phyloP scores from a whole-genome alignment of 2,329 filamentous ascomycete species.

The Cordyceps cateniannulata region DNA sequence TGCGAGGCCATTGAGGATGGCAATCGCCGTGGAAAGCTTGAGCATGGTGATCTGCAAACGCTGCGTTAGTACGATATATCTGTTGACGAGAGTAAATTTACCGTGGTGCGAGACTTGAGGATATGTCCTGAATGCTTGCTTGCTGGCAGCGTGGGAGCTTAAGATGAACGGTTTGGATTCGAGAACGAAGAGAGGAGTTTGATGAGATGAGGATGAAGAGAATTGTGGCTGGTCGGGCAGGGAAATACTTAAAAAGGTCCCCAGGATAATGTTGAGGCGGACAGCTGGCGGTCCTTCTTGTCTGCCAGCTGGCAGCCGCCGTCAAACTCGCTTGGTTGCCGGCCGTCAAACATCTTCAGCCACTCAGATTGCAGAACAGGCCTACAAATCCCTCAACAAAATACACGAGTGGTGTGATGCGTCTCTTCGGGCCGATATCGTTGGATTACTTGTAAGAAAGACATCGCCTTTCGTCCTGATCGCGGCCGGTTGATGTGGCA shows the following conservation, averaged over 20 bases:
- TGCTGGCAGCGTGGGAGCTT: neutral
- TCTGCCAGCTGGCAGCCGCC: constrained; percentile 7
- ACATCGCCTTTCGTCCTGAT: neutral
- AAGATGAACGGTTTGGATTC: neutral
- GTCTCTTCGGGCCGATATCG: neutral
- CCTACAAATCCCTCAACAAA: neutral
- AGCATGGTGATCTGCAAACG: neutral
- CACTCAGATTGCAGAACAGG: neutral
- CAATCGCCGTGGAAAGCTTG: constrained; percentile 17
- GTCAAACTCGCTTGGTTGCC: constrained; percentile 3
- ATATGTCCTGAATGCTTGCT: neutral
- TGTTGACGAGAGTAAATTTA: neutral
- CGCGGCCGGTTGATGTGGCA: too few species aligned
- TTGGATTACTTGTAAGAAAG: neutral
- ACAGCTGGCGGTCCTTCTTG: neutral
- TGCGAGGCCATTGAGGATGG: constrained; percentile 8
- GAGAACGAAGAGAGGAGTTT: neutral
- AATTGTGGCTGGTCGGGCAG: too few species aligned
- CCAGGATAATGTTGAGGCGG: neutral
- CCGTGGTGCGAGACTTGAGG: neutral
- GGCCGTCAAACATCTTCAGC: neutral
- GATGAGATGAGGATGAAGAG: neutral
- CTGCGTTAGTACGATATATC: neutral
- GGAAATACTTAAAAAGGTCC: neutral
- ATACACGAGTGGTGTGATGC: neutral